Conservation (phyloP, 345 rosid species). For the Syzygium aromaticum region DNA sequence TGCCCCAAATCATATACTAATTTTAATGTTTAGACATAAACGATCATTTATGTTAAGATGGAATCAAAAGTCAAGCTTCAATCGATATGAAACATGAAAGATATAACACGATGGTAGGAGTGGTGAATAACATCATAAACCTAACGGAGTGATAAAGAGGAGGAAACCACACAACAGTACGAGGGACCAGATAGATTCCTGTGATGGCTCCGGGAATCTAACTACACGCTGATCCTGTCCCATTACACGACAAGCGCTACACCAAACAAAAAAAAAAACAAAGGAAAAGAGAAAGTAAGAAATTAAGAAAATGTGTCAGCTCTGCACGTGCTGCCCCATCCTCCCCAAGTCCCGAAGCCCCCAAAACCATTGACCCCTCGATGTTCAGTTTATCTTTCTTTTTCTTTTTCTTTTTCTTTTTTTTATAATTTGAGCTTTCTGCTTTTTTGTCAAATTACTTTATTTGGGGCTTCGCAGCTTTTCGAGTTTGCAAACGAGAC, state of each 20-base stretch:
- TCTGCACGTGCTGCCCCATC: neutral
- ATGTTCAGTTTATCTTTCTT: neutral
- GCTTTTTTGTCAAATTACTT: neutral
- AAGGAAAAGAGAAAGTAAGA: neutral
- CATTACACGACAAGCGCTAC: neutral
- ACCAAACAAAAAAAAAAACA: neutral
- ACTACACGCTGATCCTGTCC: neutral
- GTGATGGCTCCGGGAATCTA: neutral
- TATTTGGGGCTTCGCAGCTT: neutral
- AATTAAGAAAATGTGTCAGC: neutral
- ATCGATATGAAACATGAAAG: neutral
- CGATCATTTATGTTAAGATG: neutral
- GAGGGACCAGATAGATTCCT: neutral
- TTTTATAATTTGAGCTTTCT: neutral
- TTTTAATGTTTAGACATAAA: neutral
- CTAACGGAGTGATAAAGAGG: neutral
- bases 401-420: neutral
- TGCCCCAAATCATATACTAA: slow-evolving; percentile 25
- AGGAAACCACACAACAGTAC: neutral
- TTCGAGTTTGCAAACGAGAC: neutral
- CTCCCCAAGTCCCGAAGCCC: neutral
- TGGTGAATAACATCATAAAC: neutral
- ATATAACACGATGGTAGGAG: neutral
- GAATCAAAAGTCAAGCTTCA: neutral
- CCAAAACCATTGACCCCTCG: neutral